Percentiles rank a stretch among this genome's conserved stretches.
These are phyloP conservation scores for Scleroderma citrinum DNA, from an alignment of 768 basidiomycete species.

Conservation along the genomic window DNA sequence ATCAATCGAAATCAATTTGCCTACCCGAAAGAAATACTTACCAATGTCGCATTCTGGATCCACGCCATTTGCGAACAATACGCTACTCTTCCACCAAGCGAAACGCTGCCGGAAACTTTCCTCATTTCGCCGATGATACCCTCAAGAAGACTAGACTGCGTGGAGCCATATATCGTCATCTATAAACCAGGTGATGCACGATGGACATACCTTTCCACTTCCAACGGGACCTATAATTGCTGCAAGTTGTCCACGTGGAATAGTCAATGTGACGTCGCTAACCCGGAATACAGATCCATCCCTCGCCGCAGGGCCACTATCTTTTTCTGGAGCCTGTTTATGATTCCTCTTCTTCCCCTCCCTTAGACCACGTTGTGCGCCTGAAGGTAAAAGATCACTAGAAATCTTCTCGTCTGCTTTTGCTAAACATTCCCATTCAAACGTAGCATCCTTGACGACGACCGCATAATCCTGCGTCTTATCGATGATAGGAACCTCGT, in stretches of 20 bases:
- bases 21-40: too few species aligned
- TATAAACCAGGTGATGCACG: not conserved
- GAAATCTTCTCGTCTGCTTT: slow-evolving; percentile 2
- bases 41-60: slow-evolving; percentile 67
- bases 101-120: slow-evolving; percentile 41
- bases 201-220: slow-evolving; percentile 45
- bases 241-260: slow-evolving; percentile 51
- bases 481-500: slow-evolving; percentile 38
- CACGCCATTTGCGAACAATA: slow-evolving; percentile 73
- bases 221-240: slow-evolving; percentile 69
- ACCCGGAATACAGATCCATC: slow-evolving; percentile 38
- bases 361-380: too few species aligned
- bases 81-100: slow-evolving; percentile 58
- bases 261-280: slow-evolving; percentile 41
- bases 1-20: too few species aligned
- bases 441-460: slow-evolving; percentile 45
- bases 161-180: not conserved
- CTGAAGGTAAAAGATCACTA: not conserved
- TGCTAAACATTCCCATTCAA: slow-evolving; percentile 51
- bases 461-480: slow-evolving; percentile 43
- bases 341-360: not conserved
- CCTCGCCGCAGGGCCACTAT: not conserved
- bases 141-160: slow-evolving; percentile 48
- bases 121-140: slow-evolving; percentile 72
- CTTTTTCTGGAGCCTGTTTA: slow-evolving; percentile 1